These are phyloP conservation scores for Paracorniculantispora psalliotae DNA, from an alignment of 2,329 filamentous ascomycete species.

Conservation along the genomic window DNA sequence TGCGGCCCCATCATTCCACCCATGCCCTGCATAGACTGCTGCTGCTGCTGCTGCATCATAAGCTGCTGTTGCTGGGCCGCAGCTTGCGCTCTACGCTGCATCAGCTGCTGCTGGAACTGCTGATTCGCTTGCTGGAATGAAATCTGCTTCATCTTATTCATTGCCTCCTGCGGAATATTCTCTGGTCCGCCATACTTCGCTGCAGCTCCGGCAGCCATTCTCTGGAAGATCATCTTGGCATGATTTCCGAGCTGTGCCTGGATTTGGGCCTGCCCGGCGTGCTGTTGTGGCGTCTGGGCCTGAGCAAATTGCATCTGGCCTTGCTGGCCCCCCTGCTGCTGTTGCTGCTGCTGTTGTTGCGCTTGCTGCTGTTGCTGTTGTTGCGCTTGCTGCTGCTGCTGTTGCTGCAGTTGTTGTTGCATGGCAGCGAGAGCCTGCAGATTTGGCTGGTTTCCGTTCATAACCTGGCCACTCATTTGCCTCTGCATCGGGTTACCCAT, in stretches of 20 bases:
- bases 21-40: constrained; percentile 47
- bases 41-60: constrained; percentile 33
- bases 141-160: constrained; percentile 40
- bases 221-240: constrained; percentile 34
- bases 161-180: constrained; percentile 41
- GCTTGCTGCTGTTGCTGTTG: constrained; percentile 28
- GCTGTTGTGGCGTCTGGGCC: constrained; percentile 13
- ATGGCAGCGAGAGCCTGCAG: constrained; percentile 28
- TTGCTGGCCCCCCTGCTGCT: constrained; percentile 27
- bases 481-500: constrained; percentile 36
- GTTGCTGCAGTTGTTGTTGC: constrained; percentile 29
- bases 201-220: constrained; percentile 30
- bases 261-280: constrained; percentile 9
- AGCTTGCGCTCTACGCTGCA: constrained; percentile 22
- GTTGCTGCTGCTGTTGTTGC: constrained; percentile 29
- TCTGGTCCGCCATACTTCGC: constrained; percentile 37
- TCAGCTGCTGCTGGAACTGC: constrained; percentile 20
- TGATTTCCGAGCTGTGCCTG: constrained; percentile 31
- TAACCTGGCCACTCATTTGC: constrained; percentile 30
- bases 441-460: constrained; percentile 23
- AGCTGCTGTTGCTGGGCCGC: constrained; percentile 30
- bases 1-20: constrained; percentile 53
- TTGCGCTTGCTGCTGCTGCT: constrained; percentile 28
- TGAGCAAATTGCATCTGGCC: constrained; percentile 17
- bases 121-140: constrained; percentile 34